These are phyloP conservation scores for Aeminium ludgeri DNA, from an alignment of 495 filamentous ascomycete genomes.

Conservation along the genomic window DNA sequence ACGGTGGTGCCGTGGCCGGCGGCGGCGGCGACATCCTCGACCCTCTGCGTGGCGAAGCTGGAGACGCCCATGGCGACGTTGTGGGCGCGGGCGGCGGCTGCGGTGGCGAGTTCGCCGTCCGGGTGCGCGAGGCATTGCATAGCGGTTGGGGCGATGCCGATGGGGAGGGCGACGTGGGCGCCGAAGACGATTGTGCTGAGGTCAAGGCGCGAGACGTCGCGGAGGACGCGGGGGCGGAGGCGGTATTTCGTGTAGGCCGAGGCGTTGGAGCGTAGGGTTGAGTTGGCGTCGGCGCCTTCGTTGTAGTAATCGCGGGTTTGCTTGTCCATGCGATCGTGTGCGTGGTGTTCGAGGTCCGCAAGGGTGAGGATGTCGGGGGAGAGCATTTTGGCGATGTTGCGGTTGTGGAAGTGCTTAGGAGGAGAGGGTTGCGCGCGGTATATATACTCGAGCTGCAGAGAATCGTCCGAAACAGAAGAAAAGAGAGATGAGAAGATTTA, in stretches of 20 bases:
- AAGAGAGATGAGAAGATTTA: no score
- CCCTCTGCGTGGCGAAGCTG: slow-evolving; percentile 14
- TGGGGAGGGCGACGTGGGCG: slow-evolving; percentile 9
- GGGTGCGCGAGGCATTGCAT: slow-evolving; percentile 19
- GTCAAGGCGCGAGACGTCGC: slow-evolving; percentile 15
- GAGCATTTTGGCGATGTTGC: no score
- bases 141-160: slow-evolving; percentile 20
- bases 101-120: slow-evolving; percentile 18
- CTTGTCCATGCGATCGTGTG: slow-evolving; percentile 18
- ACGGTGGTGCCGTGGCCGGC: neutral
- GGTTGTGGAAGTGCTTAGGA: no score
- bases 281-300: slow-evolving; percentile 29
- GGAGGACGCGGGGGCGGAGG: slow-evolving; percentile 17
- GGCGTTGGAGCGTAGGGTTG: slow-evolving; percentile 19
- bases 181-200: slow-evolving; percentile 12
- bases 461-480: no score
- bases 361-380: slow-evolving; percentile 9
- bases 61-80: slow-evolving; percentile 15
- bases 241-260: slow-evolving; percentile 20
- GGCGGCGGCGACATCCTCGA: slow-evolving; percentile 17
- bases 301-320: slow-evolving; percentile 33
- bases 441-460: no score
- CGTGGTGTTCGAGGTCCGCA: slow-evolving; percentile 14
- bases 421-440: no score
- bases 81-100: slow-evolving; percentile 13